Evolutionary conservation across 192 early-diverging fungal genomes (phyloP).

Genomic region (Coemansia sp.): DNA sequence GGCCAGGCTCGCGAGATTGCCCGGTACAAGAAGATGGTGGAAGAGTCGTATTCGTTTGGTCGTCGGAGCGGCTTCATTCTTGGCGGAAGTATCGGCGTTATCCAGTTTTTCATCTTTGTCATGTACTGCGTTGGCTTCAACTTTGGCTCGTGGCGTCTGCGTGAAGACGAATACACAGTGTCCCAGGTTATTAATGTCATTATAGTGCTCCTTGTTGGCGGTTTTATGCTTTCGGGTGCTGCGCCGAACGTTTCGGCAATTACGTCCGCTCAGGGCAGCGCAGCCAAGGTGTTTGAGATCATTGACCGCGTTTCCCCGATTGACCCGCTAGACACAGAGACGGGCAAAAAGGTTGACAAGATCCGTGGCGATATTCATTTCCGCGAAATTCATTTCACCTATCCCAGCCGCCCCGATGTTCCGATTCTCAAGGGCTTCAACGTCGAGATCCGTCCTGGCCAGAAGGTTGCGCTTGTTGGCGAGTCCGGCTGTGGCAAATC

Average conservation of each 20-base stretch:
- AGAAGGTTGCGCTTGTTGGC: slow-evolving; percentile 89
- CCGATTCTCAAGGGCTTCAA: slow-evolving; percentile 74
- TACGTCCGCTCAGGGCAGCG: slow-evolving; percentile 76
- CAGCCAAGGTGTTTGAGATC: slow-evolving; percentile 71
- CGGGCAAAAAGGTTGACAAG: slow-evolving; percentile 43
- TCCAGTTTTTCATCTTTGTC: slow-evolving; percentile 73
- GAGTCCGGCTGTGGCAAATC: slow-evolving; percentile 84
- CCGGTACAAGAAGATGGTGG: slow-evolving; percentile 65
- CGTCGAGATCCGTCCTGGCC: slow-evolving; percentile 73
- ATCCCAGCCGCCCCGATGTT: slow-evolving; percentile 82
- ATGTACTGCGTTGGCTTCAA: slow-evolving; percentile 78
- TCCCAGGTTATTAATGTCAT: slow-evolving; percentile 76
- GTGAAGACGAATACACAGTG: slow-evolving; percentile 38
- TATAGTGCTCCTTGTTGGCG: slow-evolving; percentile 82
- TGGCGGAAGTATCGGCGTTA: slow-evolving; percentile 67
- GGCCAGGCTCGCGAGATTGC: slow-evolving; percentile 68
- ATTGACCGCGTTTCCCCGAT: slow-evolving; percentile 83
- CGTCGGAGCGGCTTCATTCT: slow-evolving; percentile 62
- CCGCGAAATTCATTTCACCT: slow-evolving; percentile 77
- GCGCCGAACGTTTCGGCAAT: slow-evolving; percentile 75
- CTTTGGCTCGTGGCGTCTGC: slow-evolving; percentile 67
- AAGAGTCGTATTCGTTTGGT: slow-evolving; percentile 63
- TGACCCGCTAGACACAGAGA: slow-evolving; percentile 55
- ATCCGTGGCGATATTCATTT: slow-evolving; percentile 69
- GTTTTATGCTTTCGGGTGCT: slow-evolving; percentile 65